Base-by-base conservation (phyloP, 108 stramenopile species). In the Cyclostephanos tholiformis region DNA sequence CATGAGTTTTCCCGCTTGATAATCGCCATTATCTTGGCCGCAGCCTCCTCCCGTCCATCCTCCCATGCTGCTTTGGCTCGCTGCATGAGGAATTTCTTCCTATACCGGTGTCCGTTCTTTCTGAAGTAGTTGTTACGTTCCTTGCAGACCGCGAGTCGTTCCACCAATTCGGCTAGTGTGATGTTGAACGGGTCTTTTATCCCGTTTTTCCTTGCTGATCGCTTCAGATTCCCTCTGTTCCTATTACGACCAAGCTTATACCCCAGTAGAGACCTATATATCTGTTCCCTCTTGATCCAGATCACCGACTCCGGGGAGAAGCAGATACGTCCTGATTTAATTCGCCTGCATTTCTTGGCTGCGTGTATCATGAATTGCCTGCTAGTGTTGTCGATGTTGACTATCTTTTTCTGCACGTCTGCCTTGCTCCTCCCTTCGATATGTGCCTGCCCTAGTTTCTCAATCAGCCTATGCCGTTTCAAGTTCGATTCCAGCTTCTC, bases 171-270 rank as follows among this genome's bases (percentile, higher is more conserved):
- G 2, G 8, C 11, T 4, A 2, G 0, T 1, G 60, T 35, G 0
- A 71, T 27, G 4, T 62, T 35, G 3, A 71, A 22, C 1, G 70
- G 70, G 0, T 26, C 19, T 16, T 48, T 17, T 27, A 71, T 61
- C 22, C 70, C 70, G 26, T 60, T 51, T 6, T 48, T 32, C 44
- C 48, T 25, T 0, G 70, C 70, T 4, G 23, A 32, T 1, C 70
- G 1, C 27, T 48, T 57, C 3, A 71, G 48, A 25, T 71, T 71
- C 17, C 70, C 48, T 61, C 70, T 60, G 8, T 71, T 71, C 12
- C 39, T 22, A 12, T 36, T 60, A 6, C 49, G 17, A 13, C 70
- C 70, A 2, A 26, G 16, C 2, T 30, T 2, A 19, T 25, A n/a
- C 11, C 25, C 8, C 11, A 71, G 27, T 1, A 71, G 13, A 2